Evolutionary conservation across 1,139 yeast genomes (phyloP).

Genomic region (Yamadazyma pseudoaaseri): DNA sequence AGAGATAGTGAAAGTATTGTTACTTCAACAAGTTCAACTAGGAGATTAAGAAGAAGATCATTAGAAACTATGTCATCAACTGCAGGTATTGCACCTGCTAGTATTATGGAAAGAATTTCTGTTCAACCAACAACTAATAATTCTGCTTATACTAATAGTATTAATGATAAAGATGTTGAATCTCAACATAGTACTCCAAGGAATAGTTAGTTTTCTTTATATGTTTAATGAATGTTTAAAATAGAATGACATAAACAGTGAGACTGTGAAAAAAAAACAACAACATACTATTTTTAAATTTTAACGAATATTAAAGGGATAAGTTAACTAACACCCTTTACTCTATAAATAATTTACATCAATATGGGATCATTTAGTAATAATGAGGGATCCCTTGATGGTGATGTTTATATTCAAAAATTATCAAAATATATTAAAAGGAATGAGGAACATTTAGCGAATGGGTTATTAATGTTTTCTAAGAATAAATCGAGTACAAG

Average conservation of each 20-base stretch:
- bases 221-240: background rate
- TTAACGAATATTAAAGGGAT: no score
- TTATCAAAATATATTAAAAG: constrained; percentile 40
- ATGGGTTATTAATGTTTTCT: constrained; percentile 43
- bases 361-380: constrained; percentile 19
- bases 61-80: constrained; percentile 60
- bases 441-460: constrained; percentile 46
- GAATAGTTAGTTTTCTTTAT: background rate
- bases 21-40: constrained; percentile 52
- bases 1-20: constrained; percentile 54
- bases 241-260: no score
- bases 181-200: constrained; percentile 9
- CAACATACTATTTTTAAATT: no score
- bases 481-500: constrained; percentile 26
- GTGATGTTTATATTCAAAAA: constrained; percentile 43
- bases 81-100: constrained; percentile 64
- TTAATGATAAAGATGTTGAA: constrained; percentile 11
- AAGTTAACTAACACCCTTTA: no score
- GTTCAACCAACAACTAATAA: constrained; percentile 13
- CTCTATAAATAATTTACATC: no score
- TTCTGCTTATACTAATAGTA: constrained; percentile 15
- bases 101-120: constrained; percentile 51
- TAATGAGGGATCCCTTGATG: constrained; percentile 30
- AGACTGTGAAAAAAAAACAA: no score
- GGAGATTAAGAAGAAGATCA: constrained; percentile 50